These are phyloP conservation scores for Naganishia randhawae DNA, from an alignment of 768 basidiomycete species.

Conservation along the genomic window DNA sequence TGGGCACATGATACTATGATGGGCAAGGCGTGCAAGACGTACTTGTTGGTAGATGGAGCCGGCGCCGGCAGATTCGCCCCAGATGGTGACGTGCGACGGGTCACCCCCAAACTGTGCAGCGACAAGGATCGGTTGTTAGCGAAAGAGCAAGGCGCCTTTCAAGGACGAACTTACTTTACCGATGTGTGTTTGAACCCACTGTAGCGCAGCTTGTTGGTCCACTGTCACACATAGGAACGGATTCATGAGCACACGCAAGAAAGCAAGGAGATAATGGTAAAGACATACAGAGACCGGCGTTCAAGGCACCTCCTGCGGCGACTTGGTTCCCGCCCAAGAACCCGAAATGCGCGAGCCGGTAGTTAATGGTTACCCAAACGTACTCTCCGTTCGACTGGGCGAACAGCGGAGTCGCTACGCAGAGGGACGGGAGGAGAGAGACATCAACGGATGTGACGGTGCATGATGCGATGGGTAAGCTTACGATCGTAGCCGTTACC, in stretches of 20 bases:
- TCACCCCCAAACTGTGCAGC: conserved; percentile 60
- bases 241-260: too few relatives aligned
- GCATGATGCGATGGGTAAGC: background rate
- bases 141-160: background rate
- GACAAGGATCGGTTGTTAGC: background rate
- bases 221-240: background rate
- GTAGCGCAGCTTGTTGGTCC: conserved; percentile 48
- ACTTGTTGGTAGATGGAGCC: conserved; percentile 39
- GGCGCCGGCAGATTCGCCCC: conserved; percentile 60
- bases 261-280: background rate
- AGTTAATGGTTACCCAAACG: conserved; percentile 34
- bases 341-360: conserved; percentile 32
- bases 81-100: conserved; percentile 57
- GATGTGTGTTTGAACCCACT: conserved; percentile 59
- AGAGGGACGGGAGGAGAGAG: background rate
- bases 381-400: conserved; percentile 21
- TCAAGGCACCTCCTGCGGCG: conserved; percentile 44
- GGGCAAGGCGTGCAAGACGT: conserved; percentile 42
- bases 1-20: too few relatives aligned
- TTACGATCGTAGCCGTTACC: conserved; percentile 28
- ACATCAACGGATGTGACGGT: background rate
- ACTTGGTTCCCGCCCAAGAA: conserved; percentile 39
- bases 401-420: conserved; percentile 6
- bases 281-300: conserved; percentile 58
- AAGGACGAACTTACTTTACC: conserved; percentile 23